These are phyloP conservation scores for Ziziphus jujuba DNA, from an alignment of 306 rosid species.

Conservation along the genomic window DNA sequence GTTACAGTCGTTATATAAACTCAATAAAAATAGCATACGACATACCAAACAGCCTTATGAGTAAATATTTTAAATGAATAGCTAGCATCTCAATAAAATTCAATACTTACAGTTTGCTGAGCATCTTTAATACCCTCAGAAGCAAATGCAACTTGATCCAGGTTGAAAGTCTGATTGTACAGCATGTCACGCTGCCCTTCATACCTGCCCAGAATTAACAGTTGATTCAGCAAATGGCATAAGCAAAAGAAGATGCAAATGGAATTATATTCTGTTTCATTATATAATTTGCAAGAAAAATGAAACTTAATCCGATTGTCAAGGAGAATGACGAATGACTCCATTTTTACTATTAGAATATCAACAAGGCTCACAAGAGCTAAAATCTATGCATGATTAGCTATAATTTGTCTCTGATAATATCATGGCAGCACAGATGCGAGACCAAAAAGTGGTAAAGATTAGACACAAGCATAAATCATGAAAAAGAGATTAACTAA, in stretches of 20 bases:
- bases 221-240: background rate
- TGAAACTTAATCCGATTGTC: constrained; percentile 12
- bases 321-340: constrained; percentile 2
- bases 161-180: constrained; percentile 93
- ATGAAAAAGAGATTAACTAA: too few relatives aligned
- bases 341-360: too few relatives aligned
- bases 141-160: constrained; percentile 96
- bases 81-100: background rate
- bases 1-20: background rate
- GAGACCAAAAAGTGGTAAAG: too few relatives aligned
- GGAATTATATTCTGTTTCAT: background rate
- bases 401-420: too few relatives aligned
- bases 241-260: constrained; percentile 3
- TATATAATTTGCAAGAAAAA: constrained; percentile 4
- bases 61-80: background rate
- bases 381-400: too few relatives aligned
- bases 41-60: background rate
- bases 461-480: too few relatives aligned
- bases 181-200: constrained; percentile 98
- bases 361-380: too few relatives aligned
- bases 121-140: constrained; percentile 94
- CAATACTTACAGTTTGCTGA: constrained; percentile 75
- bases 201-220: constrained; percentile 66
- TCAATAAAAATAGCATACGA: background rate
- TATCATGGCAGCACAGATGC: too few relatives aligned